Conservation (phyloP, 2,329 filamentous ascomycete genomes). For the Tolypocladium sp. region DNA sequence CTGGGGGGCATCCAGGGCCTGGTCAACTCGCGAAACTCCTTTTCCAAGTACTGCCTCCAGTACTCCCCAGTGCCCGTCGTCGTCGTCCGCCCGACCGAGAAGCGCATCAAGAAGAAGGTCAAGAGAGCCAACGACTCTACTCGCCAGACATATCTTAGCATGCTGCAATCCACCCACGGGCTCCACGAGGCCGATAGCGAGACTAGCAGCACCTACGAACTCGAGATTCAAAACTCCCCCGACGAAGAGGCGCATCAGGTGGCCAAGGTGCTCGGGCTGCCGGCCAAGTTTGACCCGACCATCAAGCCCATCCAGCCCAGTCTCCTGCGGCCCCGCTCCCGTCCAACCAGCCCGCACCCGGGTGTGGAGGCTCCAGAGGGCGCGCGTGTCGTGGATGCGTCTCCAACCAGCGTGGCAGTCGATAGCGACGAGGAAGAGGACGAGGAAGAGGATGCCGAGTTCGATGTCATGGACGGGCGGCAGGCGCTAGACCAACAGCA, state of each 20-base stretch:
- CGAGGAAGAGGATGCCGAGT: constrained; percentile 30
- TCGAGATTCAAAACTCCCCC: constrained; percentile 44
- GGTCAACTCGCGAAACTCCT: constrained; percentile 67
- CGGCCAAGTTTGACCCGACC: constrained; percentile 54
- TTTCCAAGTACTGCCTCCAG: constrained; percentile 90
- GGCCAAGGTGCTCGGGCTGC: constrained; percentile 52
- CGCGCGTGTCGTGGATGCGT: constrained; percentile 12
- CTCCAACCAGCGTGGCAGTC: constrained; percentile 25
- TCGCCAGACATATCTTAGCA: constrained; percentile 67
- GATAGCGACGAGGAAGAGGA: constrained; percentile 31
- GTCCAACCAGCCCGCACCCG: constrained; percentile 7
- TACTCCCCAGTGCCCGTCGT: constrained; percentile 90
- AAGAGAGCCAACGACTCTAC: constrained; percentile 72
- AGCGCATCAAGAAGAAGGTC: constrained; percentile 80
- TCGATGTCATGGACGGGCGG: constrained; percentile 35
- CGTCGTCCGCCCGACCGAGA: constrained; percentile 78
- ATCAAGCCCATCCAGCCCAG: constrained; percentile 43
- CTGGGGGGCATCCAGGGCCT: constrained; percentile 80
- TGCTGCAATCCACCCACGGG: constrained; percentile 56
- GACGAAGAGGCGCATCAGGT: constrained; percentile 58
- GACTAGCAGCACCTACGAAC: constrained; percentile 41
- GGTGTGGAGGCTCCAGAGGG: constrained; percentile 9
- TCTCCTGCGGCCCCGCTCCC: constrained; percentile 10
- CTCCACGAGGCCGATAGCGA: constrained; percentile 51
- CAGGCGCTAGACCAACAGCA: constrained; percentile 35